These are phyloP conservation scores for Apiospora malaysiana DNA, from an alignment of 2,329 filamentous ascomycete genomes.

Conservation along the genomic window DNA sequence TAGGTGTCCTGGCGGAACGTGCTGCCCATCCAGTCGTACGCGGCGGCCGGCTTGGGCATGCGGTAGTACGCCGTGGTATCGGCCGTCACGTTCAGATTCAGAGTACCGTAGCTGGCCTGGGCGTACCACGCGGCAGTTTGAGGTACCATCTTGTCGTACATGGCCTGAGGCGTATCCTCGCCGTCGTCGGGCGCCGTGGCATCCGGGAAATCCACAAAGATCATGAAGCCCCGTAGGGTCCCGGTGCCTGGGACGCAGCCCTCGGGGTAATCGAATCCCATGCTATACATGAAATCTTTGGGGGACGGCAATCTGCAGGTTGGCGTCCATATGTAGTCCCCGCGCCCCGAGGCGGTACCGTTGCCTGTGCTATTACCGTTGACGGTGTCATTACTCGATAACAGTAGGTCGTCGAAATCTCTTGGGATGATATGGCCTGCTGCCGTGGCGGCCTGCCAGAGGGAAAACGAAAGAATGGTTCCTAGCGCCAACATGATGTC, in stretches of 20 bases:
- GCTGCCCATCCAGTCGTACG: constrained; percentile 35
- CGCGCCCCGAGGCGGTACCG: not conserved
- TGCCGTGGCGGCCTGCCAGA: not conserved
- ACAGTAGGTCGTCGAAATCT: not conserved
- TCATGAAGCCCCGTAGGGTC: not conserved
- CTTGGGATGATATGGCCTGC: not conserved
- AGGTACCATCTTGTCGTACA: constrained; percentile 35
- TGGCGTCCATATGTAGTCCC: not conserved
- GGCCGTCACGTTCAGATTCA: constrained; percentile 29
- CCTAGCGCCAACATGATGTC: constrained; percentile 10
- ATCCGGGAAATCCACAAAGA: constrained; percentile 46
- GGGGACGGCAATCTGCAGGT: not conserved
- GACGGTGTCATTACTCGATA: too few species aligned
- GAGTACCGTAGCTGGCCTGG: constrained; percentile 31
- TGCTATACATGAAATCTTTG: not conserved
- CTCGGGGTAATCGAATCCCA: not conserved
- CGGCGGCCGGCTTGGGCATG: constrained; percentile 32
- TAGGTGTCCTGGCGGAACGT: constrained; percentile 34
- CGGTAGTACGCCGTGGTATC: constrained; percentile 36
- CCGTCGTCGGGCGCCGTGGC: constrained; percentile 29
- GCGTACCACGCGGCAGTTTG: constrained; percentile 34
- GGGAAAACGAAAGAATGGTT: not conserved
- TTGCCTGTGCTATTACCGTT: not conserved
- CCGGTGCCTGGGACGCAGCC: not conserved
- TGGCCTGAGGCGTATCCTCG: constrained; percentile 30